phyloP scores from a whole-genome alignment of 2,329 filamentous ascomycete species.

The Didymella pomorum region DNA sequence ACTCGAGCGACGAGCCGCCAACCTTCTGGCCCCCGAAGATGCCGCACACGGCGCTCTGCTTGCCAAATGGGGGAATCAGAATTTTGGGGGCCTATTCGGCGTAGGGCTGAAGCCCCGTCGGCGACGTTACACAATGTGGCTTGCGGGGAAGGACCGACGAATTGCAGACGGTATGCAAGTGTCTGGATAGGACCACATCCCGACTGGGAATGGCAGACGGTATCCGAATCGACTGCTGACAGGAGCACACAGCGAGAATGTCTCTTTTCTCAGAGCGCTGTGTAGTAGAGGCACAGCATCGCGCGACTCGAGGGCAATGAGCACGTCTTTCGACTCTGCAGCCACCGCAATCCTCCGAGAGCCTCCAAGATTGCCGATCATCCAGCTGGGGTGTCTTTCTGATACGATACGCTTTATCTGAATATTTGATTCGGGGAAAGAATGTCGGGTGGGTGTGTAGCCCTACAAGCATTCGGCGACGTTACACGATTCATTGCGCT shows the following conservation, averaged over 20 bases:
- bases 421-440: background rate
- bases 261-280: too few species aligned
- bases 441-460: background rate
- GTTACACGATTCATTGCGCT: constrained; percentile 12
- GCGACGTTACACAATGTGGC: background rate
- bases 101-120: background rate
- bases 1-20: background rate
- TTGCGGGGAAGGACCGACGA: background rate
- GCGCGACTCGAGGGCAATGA: too few species aligned
- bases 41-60: background rate
- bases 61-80: background rate
- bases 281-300: too few species aligned
- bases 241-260: too few species aligned
- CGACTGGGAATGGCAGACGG: too few species aligned
- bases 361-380: background rate
- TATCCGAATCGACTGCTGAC: background rate
- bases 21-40: background rate
- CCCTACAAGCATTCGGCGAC: constrained; percentile 11
- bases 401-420: background rate
- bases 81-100: background rate
- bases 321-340: too few species aligned
- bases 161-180: background rate
- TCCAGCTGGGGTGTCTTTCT: background rate
- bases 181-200: too few species aligned
- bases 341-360: background rate